These are phyloP conservation scores for Yamadazyma akitaensis DNA, from an alignment of 805 yeast genomes.

Conservation along the genomic window DNA sequence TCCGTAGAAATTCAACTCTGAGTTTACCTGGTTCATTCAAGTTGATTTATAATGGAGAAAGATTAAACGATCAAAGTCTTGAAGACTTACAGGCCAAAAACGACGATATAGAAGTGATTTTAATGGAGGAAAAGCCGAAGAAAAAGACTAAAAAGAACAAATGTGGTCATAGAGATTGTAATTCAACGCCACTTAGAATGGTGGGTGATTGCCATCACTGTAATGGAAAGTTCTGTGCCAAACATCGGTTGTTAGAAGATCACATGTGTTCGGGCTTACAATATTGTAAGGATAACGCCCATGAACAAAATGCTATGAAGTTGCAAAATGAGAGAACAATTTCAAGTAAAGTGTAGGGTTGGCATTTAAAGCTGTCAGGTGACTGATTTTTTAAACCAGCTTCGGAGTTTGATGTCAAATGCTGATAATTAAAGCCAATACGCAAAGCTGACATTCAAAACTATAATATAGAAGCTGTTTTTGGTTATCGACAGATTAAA, in stretches of 20 bases:
- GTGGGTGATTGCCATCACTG: constrained; percentile 86
- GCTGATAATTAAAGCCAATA: no score
- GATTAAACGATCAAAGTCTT: constrained; percentile 21
- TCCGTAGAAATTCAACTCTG: constrained; percentile 37
- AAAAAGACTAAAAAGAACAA: constrained; percentile 36
- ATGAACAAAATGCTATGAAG: constrained; percentile 79
- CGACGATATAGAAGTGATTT: constrained; percentile 11
- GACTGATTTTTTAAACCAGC: no score
- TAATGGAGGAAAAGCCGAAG: constrained; percentile 13
- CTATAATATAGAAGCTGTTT: no score
- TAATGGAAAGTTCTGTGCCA: constrained; percentile 80
- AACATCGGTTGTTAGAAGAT: constrained; percentile 82
- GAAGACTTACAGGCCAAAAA: constrained; percentile 18
- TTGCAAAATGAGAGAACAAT: constrained; percentile 84
- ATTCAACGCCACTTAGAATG: constrained; percentile 59
- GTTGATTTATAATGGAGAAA: constrained; percentile 38
- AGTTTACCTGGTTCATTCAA: constrained; percentile 37
- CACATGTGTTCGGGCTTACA: constrained; percentile 78
- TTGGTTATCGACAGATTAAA: no score
- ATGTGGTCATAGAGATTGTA: constrained; percentile 57
- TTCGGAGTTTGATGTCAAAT: no score
- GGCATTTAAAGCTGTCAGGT: no score
- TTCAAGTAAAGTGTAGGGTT: constrained; percentile 27
- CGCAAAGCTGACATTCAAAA: no score
- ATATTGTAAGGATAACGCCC: constrained; percentile 76